phyloP scores from a whole-genome alignment of 805 yeast genomes.

The Kluyveromyces nonfermentans region DNA sequence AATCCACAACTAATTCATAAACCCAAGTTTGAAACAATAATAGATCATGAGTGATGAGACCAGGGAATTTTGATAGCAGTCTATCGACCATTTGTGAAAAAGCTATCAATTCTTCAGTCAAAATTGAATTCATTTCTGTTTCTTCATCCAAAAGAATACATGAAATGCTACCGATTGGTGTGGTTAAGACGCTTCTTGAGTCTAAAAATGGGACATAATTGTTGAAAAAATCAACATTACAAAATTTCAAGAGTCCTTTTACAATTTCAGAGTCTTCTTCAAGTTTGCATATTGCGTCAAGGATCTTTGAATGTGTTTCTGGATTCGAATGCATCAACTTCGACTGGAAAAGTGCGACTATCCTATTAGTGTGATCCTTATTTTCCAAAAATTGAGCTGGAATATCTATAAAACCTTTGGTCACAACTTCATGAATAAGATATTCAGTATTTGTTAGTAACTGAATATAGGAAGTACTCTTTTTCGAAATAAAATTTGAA shows the following conservation, averaged over 20 bases:
- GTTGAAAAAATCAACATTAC: conserved; percentile 2
- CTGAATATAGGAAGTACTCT: background rate
- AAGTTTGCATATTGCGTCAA: background rate
- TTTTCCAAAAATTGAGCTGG: background rate
- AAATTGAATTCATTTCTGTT: background rate
- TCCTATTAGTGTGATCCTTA: too few relatives aligned
- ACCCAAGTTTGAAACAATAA: conserved; percentile 26
- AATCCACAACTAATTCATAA: conserved; percentile 33
- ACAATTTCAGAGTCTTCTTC: background rate
- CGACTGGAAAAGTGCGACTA: background rate
- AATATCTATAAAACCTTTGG: background rate
- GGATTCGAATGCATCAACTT: background rate
- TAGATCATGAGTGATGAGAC: conserved; percentile 6
- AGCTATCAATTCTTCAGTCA: conserved; percentile 2
- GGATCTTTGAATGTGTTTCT: background rate
- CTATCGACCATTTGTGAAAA: conserved; percentile 21
- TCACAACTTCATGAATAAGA: conserved; percentile 2
- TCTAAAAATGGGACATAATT: background rate
- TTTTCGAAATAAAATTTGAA: conserved; percentile 1
- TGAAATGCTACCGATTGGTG: background rate
- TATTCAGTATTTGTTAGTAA: conserved; percentile 14
- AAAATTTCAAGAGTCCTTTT: background rate
- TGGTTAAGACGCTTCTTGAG: background rate
- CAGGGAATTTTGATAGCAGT: conserved; percentile 11
- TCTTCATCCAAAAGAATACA: background rate